Conservation (phyloP, 2,329 filamentous ascomycete genomes). For the Fusarium sulawesiense region DNA sequence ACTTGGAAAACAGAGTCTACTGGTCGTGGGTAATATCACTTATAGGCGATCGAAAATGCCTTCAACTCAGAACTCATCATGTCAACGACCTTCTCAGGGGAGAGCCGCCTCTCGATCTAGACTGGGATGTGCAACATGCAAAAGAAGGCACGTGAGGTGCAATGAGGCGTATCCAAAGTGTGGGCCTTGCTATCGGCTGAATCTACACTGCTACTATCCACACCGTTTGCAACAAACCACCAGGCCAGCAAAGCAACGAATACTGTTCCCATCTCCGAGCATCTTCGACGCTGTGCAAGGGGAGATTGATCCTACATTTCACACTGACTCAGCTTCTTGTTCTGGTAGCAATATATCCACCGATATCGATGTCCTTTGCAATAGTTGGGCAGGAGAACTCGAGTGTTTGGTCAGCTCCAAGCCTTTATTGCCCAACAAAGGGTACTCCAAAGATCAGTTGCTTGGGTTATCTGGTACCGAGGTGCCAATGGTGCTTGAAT, state of each 20-base stretch:
- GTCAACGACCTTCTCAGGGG: neutral
- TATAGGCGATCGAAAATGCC: neutral
- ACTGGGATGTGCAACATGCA: neutral
- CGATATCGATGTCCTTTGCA: neutral
- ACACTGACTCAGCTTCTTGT: neutral
- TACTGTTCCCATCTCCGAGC: neutral
- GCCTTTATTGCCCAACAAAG: too few relatives aligned
- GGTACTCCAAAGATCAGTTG: too few relatives aligned
- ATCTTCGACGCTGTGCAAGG: neutral
- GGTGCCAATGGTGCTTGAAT: neutral
- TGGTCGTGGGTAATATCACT: too few relatives aligned
- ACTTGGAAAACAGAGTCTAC: too few relatives aligned
- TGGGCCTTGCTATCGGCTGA: neutral
- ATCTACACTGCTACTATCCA: neutral
- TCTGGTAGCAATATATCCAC: neutral
- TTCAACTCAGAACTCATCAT: fast-evolving
- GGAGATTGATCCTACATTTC: fast-evolving
- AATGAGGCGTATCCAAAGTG: constrained; percentile 5
- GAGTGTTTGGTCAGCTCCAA: neutral
- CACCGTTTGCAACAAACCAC: neutral
- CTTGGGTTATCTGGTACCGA: too few relatives aligned
- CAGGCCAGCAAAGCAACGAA: neutral
- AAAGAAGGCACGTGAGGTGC: constrained; percentile 2
- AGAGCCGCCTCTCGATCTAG: constrained; percentile 2
- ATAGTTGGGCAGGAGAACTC: neutral